Base-by-base conservation (phyloP, 331 rosid species). In the Spiraea crenata region DNA sequence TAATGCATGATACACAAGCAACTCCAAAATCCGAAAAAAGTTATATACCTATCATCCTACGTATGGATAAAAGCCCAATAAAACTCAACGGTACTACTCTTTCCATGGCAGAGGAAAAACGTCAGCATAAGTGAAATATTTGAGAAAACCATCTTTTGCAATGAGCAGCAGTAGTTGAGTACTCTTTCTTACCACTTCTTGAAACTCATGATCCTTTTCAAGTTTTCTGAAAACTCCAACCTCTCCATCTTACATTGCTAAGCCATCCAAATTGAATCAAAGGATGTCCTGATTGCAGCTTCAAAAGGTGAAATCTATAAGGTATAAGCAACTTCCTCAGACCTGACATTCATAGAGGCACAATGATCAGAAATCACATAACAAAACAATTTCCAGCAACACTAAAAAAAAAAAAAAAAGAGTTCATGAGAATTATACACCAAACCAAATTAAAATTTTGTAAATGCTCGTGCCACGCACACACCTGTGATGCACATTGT, bases 401-500 rank as follows among this genome's bases (percentile, higher is more conserved):
- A 61, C 7, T 41, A 71, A 74, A 65, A 65, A 51, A 1, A 40
- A 64, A 71, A 74, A 65, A 65, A 51, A 1, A 40, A 64, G 5
- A 34, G n/a, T 20, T 46, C 31, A 11, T 42, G 74, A 56, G 25
- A 55, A 69, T 41, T 19, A 11, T 40, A 69, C 3, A 69, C 20
- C 39, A 69, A 10, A 13, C 50, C 13, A 51, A 15, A 31, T 34
- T 52, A 12, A 39, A 35, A 16, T 1, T n/a, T 6, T 37, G 38
- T 0, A 46, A 63, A 19, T 8, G 14, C 9, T 57, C 51, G 65
- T 67, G 61, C 46, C 11, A 17, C 51, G 72, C 84, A 67, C 84
- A 65, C 83, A 93, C 98, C 97, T 44, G 88, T 81, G 40, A 75
- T 78, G 89, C 98, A 93, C 96, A 93, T 84, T 75, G 89, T 88